Conservation (phyloP, 768 basidiomycete genomes). For the Kwoniella pini region DNA sequence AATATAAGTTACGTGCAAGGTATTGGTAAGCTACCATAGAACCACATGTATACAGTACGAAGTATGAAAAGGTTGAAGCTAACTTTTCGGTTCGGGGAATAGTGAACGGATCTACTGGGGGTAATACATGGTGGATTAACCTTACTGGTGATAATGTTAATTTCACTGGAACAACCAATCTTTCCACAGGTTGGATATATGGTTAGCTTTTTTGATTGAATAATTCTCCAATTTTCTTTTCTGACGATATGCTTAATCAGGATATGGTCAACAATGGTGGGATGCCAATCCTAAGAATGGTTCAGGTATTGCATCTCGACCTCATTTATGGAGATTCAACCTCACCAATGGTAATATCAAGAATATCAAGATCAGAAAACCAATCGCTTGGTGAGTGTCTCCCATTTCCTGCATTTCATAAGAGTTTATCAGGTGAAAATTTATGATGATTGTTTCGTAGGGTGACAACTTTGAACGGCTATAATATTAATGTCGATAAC, state of each 20-base stretch:
- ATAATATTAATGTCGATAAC: constrained; percentile 38
- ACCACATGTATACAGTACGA: not conserved
- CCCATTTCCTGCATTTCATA: not conserved
- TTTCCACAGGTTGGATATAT: constrained; percentile 58
- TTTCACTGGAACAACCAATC: constrained; percentile 57
- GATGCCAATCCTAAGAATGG: constrained; percentile 55
- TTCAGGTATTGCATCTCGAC: constrained; percentile 55
- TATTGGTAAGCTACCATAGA: constrained; percentile 22
- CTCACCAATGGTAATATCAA: constrained; percentile 57
- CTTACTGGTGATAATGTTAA: constrained; percentile 57
- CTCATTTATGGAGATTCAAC: constrained; percentile 60
- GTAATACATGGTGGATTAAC: constrained; percentile 59
- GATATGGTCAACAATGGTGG: constrained; percentile 62
- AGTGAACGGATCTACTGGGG: constrained; percentile 29
- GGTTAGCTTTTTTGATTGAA: constrained; percentile 37
- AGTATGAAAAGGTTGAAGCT: not conserved
- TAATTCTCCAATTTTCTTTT: not conserved
- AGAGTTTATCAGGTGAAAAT: not conserved
- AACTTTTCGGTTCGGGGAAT: constrained; percentile 1
- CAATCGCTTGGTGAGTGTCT: constrained; percentile 58
- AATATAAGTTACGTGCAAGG: constrained; percentile 58
- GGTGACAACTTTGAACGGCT: constrained; percentile 46
- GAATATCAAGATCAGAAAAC: constrained; percentile 59
- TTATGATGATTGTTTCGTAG: constrained; percentile 1
- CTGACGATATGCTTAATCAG: constrained; percentile 12